phyloP scores from a whole-genome alignment of 139 green algal genomes.

The Pseudopediastrum boryanum region DNA sequence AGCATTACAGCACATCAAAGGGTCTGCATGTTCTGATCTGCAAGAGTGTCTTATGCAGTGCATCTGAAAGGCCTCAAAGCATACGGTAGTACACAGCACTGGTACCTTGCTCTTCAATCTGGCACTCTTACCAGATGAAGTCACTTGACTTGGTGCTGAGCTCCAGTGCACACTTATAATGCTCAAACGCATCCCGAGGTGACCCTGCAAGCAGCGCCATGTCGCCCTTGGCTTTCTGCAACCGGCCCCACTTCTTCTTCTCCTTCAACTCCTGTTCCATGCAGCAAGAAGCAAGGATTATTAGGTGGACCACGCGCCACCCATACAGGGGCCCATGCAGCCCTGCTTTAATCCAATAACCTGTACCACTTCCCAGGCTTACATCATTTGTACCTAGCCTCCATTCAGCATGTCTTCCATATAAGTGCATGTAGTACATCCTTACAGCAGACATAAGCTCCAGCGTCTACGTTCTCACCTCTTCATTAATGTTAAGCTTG shows the following conservation, averaged over 20 bases:
- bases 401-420: too few species aligned
- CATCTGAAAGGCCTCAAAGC: neutral
- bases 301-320: too few species aligned
- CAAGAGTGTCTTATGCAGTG: neutral
- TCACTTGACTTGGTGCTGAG: slow-evolving; percentile 49
- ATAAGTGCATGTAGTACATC: neutral
- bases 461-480: slow-evolving; percentile 25
- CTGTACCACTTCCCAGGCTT: too few species aligned
- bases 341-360: too few species aligned
- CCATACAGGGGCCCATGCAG: too few species aligned
- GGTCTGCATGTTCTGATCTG: too few species aligned
- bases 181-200: slow-evolving; percentile 71
- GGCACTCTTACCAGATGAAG: slow-evolving; percentile 52
- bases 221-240: slow-evolving; percentile 88
- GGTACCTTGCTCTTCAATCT: slow-evolving; percentile 57
- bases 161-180: slow-evolving; percentile 68
- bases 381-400: too few species aligned
- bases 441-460: slow-evolving; percentile 6
- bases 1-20: too few species aligned
- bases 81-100: slow-evolving; percentile 54
- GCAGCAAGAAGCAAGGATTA: too few species aligned
- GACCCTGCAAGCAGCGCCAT: slow-evolving; percentile 79
- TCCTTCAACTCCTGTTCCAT: slow-evolving; percentile 41
- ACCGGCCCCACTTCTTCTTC: slow-evolving; percentile 72
- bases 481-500: slow-evolving; percentile 41